Evolutionary conservation across 2,329 filamentous ascomycete genomes (phyloP).

Genomic region (Ophiostoma sp.): DNA sequence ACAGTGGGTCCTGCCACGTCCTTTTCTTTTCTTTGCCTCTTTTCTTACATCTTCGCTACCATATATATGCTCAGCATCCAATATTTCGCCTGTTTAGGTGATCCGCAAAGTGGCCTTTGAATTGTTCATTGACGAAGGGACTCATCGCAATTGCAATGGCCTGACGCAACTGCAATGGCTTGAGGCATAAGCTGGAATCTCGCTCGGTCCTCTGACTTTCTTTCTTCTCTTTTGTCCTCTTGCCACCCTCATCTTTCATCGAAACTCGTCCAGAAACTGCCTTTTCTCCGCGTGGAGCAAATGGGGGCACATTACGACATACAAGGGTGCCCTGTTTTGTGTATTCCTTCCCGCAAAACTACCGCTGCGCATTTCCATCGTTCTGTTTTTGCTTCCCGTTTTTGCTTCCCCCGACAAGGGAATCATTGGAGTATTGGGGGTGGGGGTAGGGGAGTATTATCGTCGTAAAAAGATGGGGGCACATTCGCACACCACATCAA

Average conservation of each 20-base stretch:
- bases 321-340: background rate
- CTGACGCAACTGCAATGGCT: too few relatives aligned
- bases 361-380: background rate
- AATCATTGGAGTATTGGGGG: background rate
- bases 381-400: background rate
- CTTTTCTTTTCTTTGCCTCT: background rate
- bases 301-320: background rate
- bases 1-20: background rate
- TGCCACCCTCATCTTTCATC: background rate
- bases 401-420: background rate
- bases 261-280: too few relatives aligned
- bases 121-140: background rate
- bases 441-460: background rate
- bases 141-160: background rate
- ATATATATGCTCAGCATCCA: background rate
- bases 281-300: background rate
- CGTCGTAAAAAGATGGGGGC: background rate
- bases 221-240: background rate
- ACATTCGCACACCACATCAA: background rate
- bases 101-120: background rate
- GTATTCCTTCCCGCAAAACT: background rate
- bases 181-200: background rate
- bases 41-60: too few relatives aligned
- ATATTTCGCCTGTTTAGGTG: background rate
- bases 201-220: background rate